Conservation (phyloP, 495 filamentous ascomycete species). For the Acidiella bohemica region DNA sequence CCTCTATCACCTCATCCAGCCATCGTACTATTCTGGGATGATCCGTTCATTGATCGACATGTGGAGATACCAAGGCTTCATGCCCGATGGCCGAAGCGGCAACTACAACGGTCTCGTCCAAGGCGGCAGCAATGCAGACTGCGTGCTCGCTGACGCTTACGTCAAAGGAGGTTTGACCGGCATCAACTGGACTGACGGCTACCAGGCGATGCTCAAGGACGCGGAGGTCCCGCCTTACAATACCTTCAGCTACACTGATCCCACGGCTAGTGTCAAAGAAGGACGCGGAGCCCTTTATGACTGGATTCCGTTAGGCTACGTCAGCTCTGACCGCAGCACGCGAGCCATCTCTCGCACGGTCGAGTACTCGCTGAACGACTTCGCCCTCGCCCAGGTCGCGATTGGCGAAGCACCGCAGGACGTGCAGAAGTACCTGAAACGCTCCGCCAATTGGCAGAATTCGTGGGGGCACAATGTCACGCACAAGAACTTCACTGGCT, state of each 20-base stretch:
- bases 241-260: slow-evolving; percentile 15
- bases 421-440: slow-evolving; percentile 20
- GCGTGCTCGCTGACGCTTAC: slow-evolving; percentile 30
- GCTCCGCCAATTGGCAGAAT: slow-evolving; percentile 26
- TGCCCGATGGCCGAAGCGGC: slow-evolving; percentile 26
- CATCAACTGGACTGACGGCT: slow-evolving; percentile 29
- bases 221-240: slow-evolving; percentile 28
- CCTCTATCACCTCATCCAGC: slow-evolving; percentile 27
- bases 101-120: slow-evolving; percentile 30
- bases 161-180: slow-evolving; percentile 24
- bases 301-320: slow-evolving; percentile 26
- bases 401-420: slow-evolving; percentile 23
- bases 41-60: slow-evolving; percentile 26
- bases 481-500: slow-evolving; percentile 24
- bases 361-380: slow-evolving; percentile 31
- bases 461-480: slow-evolving; percentile 23
- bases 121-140: slow-evolving; percentile 30
- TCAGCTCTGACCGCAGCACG: slow-evolving; percentile 21
- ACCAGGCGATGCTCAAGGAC: slow-evolving; percentile 27
- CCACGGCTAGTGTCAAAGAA: slow-evolving; percentile 20
- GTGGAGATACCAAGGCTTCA: slow-evolving; percentile 25
- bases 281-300: slow-evolving; percentile 27
- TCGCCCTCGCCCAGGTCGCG: slow-evolving; percentile 26
- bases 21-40: slow-evolving; percentile 21
- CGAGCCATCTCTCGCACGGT: slow-evolving; percentile 24